Conservation (phyloP, 106 monocot species). For the Dendrobium nobile region DNA sequence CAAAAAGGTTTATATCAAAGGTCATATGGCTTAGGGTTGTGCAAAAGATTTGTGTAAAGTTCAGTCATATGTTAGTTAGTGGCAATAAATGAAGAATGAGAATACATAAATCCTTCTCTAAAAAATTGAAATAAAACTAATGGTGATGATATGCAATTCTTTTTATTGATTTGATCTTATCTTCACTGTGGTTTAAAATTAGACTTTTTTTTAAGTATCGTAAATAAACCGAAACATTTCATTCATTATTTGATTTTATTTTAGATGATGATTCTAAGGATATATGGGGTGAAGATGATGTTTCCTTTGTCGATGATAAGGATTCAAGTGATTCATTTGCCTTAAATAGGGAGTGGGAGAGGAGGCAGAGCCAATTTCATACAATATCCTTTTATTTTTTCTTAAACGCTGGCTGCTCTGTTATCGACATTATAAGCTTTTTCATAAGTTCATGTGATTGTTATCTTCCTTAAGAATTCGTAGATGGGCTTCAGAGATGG, state of each 20-base stretch:
- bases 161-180: not conserved
- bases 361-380: slow-evolving; percentile 50
- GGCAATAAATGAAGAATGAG: not conserved
- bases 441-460: not conserved
- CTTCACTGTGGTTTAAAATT: not conserved
- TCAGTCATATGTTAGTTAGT: too few relatives aligned
- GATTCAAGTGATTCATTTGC: slow-evolving; percentile 11
- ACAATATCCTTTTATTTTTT: slow-evolving; percentile 31
- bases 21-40: too few relatives aligned
- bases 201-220: not conserved
- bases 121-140: not conserved
- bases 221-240: not conserved
- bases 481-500: slow-evolving; percentile 89
- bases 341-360: slow-evolving; percentile 47
- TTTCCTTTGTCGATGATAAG: slow-evolving; percentile 18
- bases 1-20: too few relatives aligned
- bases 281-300: slow-evolving; percentile 25
- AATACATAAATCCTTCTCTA: not conserved
- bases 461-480: slow-evolving; percentile 19
- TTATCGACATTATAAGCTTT: not conserved
- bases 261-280: slow-evolving; percentile 24
- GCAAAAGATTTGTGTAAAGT: too few relatives aligned
- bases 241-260: not conserved
- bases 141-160: not conserved
- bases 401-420: not conserved